Conservation (phyloP, 805 yeast genomes). For the Komagataella pastoris region DNA sequence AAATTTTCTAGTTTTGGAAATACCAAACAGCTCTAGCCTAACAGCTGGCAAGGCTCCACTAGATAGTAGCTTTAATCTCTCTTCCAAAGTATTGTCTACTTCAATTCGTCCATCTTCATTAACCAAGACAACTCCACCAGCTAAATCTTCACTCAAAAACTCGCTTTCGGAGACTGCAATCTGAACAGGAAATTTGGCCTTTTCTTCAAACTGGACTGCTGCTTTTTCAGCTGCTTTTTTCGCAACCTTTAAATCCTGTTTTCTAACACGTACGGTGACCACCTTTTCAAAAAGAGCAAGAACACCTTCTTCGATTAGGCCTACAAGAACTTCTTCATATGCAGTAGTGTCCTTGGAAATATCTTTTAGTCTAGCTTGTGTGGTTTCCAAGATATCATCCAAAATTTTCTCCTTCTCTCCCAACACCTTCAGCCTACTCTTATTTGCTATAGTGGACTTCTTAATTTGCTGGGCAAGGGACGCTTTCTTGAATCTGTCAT, state of each 20-base stretch:
- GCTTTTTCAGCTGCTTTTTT: slow-evolving; percentile 52
- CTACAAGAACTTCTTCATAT: slow-evolving; percentile 59
- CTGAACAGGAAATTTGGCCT: slow-evolving; percentile 42
- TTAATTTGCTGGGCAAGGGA: slow-evolving; percentile 88
- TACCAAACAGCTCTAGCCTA: slow-evolving; percentile 81
- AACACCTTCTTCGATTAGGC: slow-evolving; percentile 69
- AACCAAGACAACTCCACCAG: slow-evolving; percentile 77
- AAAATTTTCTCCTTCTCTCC: slow-evolving; percentile 76
- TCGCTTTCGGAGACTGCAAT: slow-evolving; percentile 41
- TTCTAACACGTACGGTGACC: slow-evolving; percentile 53
- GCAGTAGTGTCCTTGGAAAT: slow-evolving; percentile 38
- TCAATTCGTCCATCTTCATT: slow-evolving; percentile 73
- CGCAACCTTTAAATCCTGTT: slow-evolving; percentile 48
- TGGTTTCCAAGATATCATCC: slow-evolving; percentile 57
- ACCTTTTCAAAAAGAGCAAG: slow-evolving; percentile 61
- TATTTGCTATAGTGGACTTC: slow-evolving; percentile 90
- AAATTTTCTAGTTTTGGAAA: slow-evolving; percentile 77
- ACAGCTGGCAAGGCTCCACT: slow-evolving; percentile 87
- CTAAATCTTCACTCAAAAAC: slow-evolving; percentile 45
- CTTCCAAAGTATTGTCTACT: slow-evolving; percentile 87
- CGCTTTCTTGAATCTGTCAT: slow-evolving; percentile 80
- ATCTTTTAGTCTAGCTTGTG: slow-evolving; percentile 47
- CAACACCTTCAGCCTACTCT: slow-evolving; percentile 84
- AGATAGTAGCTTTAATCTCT: slow-evolving; percentile 73
- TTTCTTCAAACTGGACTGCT: slow-evolving; percentile 45